Base-by-base conservation (phyloP, 179 eudicot genomes). In the Dionaea muscipula region DNA sequence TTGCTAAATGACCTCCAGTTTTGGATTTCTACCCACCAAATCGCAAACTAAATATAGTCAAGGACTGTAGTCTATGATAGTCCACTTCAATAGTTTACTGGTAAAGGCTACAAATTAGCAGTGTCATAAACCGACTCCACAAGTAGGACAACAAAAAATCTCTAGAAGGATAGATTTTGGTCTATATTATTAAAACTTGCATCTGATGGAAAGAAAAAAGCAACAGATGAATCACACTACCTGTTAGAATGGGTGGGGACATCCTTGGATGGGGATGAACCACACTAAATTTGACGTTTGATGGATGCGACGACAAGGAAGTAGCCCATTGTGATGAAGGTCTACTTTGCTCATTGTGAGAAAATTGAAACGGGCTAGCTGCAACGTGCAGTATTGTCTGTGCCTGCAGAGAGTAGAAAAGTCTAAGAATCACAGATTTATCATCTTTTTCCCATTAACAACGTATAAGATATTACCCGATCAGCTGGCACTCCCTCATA, bases 401-500 rank as follows among this genome's bases (percentile, higher is more conserved):
- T 23, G 28, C 51, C 51, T 47, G 51, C 15, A 47, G n/a, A 47
- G 28, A 22, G 17, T 24, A 11, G 17, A 15, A 17, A 7, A 17
- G n/a, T 17, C 21, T 25, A 0, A 25, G 31, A 47, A 18, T 7
- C 26, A 11, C 12, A 12, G 19, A 45, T 7, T 24, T 31, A 36
- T 31, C 7, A 39, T 38, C 51, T 24, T 0, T 62, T 47, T 35
- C 10, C n/a, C 37, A 26, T 23, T 51, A 27, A 43, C 65, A 51
- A 54, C 40, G 51, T 50, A 52, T 47, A 51, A 64, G 56, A 52
- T 45, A n/a, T 48, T 77, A 90, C 97, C 95, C 79, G 81, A 38
- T 83, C 89, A 61, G 69, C 65, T 15, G 94, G 95, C 55, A 90
- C 68, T 53, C 75, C 85, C 50, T 89, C 89, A 56, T 86, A 85